phyloP scores from a whole-genome alignment of 2,329 filamentous ascomycete species.

The Apiospora arundinis region DNA sequence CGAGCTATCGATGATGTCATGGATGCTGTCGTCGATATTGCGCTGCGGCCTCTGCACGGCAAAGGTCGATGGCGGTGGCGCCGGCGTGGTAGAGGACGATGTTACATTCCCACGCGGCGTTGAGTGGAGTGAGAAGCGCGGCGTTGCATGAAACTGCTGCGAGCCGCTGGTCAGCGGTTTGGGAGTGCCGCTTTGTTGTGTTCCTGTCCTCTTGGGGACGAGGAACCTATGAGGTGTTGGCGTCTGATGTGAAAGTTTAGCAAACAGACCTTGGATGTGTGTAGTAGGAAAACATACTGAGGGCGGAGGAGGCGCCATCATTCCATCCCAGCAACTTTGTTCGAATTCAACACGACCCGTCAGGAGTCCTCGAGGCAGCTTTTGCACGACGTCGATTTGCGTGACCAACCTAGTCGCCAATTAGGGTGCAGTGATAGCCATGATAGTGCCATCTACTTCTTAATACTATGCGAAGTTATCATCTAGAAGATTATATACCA shows the following conservation, averaged over 20 bases:
- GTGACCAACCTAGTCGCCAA: not conserved
- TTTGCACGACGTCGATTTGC: not conserved
- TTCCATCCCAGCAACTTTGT: not conserved
- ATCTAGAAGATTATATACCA: not conserved
- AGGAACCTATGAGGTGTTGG: slow-evolving; percentile 43
- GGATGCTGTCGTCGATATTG: slow-evolving; percentile 29
- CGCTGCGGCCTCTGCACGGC: slow-evolving; percentile 29
- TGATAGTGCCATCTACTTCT: not conserved
- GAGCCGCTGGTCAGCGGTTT: slow-evolving; percentile 32
- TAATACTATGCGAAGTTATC: not conserved
- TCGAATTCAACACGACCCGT: not conserved
- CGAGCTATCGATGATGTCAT: slow-evolving; percentile 38
- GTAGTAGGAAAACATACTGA: not conserved
- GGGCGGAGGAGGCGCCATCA: slow-evolving; percentile 10
- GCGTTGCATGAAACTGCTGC: slow-evolving; percentile 42
- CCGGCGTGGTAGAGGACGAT: slow-evolving; percentile 18
- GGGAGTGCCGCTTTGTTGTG: slow-evolving; percentile 34
- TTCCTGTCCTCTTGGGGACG: slow-evolving; percentile 37
- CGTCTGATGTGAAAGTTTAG: not conserved
- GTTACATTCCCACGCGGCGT: slow-evolving; percentile 32
- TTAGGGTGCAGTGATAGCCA: not conserved
- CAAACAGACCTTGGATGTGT: not conserved
- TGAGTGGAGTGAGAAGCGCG: slow-evolving; percentile 41
- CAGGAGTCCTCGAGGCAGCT: not conserved
- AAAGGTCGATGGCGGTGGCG: slow-evolving; percentile 31